Conservation (phyloP, 345 rosid genomes). For the Lumnitzera littorea region DNA sequence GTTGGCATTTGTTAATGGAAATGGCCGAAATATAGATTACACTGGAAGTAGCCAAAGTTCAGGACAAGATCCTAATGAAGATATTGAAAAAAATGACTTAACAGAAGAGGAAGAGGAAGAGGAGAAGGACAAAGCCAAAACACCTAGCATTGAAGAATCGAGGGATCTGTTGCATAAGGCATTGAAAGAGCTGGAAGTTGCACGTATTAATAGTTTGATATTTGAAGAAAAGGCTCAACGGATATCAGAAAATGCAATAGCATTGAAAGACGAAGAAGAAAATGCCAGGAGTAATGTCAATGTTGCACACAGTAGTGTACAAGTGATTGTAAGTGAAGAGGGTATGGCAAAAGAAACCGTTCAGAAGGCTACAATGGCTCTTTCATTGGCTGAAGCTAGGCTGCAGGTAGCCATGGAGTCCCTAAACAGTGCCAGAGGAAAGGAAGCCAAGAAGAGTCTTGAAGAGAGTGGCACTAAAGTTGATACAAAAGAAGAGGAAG, state of each 20-base stretch:
- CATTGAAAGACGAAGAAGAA: constrained; percentile 69
- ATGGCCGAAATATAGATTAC: constrained; percentile 40
- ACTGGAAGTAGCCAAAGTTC: constrained; percentile 27
- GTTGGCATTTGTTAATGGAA: constrained; percentile 47
- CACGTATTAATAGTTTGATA: constrained; percentile 58
- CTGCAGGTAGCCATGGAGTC: constrained; percentile 60
- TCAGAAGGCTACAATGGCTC: constrained; percentile 70
- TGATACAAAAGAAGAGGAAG: constrained; percentile 21
- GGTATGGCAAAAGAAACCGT: constrained; percentile 59
- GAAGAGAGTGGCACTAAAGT: constrained; percentile 24
- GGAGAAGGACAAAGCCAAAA: constrained; percentile 23
- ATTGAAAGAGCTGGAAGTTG: constrained; percentile 64
- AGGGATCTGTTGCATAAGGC: constrained; percentile 56
- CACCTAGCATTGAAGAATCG: constrained; percentile 47
- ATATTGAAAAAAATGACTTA: constrained; percentile 16
- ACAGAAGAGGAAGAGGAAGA: constrained; percentile 31
- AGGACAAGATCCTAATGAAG: constrained; percentile 16
- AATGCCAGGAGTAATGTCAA: constrained; percentile 59
- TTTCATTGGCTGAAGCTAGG: constrained; percentile 86
- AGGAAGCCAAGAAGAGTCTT: constrained; percentile 22
- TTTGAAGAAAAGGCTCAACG: constrained; percentile 89
- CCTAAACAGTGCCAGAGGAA: constrained; percentile 25
- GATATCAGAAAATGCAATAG: constrained; percentile 78
- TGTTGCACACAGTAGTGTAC: constrained; percentile 44
- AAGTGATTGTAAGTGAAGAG: constrained; percentile 58